A percentile compares a stretch with the other conserved stretches of the same genome.
Evolutionary conservation across 371 early-diverging fungal species (phyloP).

Genomic region (Coemansia sp.): DNA sequence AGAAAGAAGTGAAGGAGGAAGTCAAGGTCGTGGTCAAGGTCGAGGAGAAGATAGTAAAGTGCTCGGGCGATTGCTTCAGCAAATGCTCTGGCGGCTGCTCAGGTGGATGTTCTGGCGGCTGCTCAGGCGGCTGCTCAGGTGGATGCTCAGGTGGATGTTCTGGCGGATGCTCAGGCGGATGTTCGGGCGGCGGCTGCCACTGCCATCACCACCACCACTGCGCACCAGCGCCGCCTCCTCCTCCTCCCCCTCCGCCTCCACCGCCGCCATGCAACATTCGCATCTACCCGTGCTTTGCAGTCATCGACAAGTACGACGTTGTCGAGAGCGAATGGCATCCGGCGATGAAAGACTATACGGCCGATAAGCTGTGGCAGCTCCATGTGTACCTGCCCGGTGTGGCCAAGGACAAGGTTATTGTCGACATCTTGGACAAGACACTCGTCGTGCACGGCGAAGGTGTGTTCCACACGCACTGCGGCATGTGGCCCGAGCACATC

Average conservation of each 20-base stretch:
- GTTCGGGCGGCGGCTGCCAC: constrained; percentile 10
- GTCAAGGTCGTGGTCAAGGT: constrained; percentile 26
- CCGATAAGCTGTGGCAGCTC: constrained; percentile 53
- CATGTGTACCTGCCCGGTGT: constrained; percentile 49
- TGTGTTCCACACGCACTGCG: constrained; percentile 53
- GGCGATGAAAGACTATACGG: constrained; percentile 49
- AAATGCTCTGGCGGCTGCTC: not conserved
- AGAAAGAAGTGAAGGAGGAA: constrained; percentile 24
- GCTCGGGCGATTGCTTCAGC: not conserved
- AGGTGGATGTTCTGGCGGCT: not conserved
- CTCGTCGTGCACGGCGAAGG: constrained; percentile 52
- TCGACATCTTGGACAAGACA: constrained; percentile 34
- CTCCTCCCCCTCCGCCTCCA: constrained; percentile 33
- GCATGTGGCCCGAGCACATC: constrained; percentile 49
- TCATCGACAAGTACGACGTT: constrained; percentile 39
- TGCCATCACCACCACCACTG: constrained; percentile 22
- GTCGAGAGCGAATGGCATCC: constrained; percentile 49
- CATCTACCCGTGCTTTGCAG: constrained; percentile 52
- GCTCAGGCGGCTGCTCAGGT: not conserved
- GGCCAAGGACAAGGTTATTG: constrained; percentile 50
- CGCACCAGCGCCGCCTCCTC: constrained; percentile 28
- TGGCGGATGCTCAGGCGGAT: not conserved
- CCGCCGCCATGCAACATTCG: constrained; percentile 37
- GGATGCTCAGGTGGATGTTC: not conserved
- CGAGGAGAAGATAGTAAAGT: constrained; percentile 8